Conservation (phyloP, 805 yeast genomes). For the Teunomyces gatunensis region DNA sequence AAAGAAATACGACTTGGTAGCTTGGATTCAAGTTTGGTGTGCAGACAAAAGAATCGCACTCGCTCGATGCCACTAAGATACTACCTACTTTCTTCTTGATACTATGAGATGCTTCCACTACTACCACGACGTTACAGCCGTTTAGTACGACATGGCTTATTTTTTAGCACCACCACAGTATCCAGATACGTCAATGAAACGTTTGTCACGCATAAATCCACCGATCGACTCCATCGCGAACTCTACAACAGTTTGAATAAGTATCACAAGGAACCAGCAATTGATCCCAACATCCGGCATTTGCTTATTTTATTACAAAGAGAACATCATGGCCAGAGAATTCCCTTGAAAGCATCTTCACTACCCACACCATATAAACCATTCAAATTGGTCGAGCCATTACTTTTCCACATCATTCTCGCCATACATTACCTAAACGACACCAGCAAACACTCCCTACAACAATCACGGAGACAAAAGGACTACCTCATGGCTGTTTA, state of each 20-base stretch:
- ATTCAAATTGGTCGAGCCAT: not conserved
- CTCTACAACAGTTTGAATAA: constrained; percentile 13
- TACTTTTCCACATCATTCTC: constrained; percentile 6
- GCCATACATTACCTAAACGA: constrained; percentile 3
- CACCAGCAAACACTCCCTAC: not conserved
- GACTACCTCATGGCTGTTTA: not conserved
- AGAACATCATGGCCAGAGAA: not conserved
- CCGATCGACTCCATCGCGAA: constrained; percentile 11
- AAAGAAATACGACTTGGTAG: not conserved
- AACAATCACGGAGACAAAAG: constrained; percentile 1
- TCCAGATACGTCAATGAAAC: not conserved
- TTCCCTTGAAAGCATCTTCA: constrained; percentile 1
- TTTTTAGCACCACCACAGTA: not conserved
- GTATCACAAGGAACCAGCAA: constrained; percentile 8
- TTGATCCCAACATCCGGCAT: constrained; percentile 14
- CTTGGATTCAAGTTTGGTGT: not conserved
- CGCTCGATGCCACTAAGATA: not conserved
- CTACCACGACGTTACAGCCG: not conserved
- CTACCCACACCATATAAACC: constrained; percentile 12
- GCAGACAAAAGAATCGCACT: not conserved
- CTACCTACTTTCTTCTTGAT: not conserved
- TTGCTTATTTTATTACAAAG: constrained; percentile 9
- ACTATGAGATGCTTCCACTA: not conserved
- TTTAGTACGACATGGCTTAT: not conserved
- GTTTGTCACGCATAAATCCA: constrained; percentile 5